These are phyloP conservation scores for Pterocarpus macrocarpus DNA, from an alignment of 306 rosid species.

Conservation along the genomic window DNA sequence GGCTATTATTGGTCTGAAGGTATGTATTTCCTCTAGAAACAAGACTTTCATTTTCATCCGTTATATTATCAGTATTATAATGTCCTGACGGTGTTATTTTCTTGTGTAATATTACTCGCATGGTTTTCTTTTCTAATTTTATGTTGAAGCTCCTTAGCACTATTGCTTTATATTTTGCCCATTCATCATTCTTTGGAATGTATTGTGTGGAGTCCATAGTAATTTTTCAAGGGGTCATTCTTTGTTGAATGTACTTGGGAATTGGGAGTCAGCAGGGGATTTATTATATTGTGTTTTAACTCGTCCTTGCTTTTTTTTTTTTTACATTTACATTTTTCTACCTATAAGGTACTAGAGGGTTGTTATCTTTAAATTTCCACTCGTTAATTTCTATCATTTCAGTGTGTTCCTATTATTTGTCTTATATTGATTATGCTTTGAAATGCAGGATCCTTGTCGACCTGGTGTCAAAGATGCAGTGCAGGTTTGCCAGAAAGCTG, in stretches of 20 bases:
- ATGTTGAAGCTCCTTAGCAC: slow-evolving; percentile 1
- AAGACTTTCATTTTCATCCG: background rate
- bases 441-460: slow-evolving; percentile 92
- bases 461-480: slow-evolving; percentile 83
- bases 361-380: slow-evolving; percentile 1
- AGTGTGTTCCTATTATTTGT: background rate
- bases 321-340: background rate
- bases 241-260: slow-evolving; percentile 22
- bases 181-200: slow-evolving; percentile 16
- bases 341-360: background rate
- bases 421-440: slow-evolving; percentile 14
- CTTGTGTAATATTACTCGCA: background rate
- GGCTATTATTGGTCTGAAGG: slow-evolving; percentile 95
- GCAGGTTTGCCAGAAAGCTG: slow-evolving; percentile 83
- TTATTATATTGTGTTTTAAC: background rate
- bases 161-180: slow-evolving; percentile 8
- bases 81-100: background rate
- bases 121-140: slow-evolving; percentile 5
- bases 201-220: slow-evolving; percentile 7
- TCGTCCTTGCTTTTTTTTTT: background rate
- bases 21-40: slow-evolving; percentile 33
- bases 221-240: slow-evolving; percentile 24
- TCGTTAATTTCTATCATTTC: slow-evolving; percentile 16
- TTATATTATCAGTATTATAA: slow-evolving; percentile 1
- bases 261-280: background rate